These are phyloP conservation scores for Diaporthe sp. DNA, from an alignment of 2,329 filamentous ascomycete genomes.

Conservation along the genomic window DNA sequence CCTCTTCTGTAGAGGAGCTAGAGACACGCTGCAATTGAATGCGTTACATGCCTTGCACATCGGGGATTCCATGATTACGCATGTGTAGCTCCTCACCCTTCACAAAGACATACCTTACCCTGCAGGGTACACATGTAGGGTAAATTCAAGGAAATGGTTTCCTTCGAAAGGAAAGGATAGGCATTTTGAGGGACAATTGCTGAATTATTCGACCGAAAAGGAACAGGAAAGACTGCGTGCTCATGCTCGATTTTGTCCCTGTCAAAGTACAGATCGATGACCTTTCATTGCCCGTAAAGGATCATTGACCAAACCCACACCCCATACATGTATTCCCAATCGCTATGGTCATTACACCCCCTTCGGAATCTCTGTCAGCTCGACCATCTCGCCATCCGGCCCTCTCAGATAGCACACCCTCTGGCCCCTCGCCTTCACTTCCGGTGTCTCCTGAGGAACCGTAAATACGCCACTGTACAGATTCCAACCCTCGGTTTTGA, in stretches of 20 bases:
- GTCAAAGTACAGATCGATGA: neutral
- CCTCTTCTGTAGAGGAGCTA: too few relatives aligned
- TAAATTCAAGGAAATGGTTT: too few relatives aligned
- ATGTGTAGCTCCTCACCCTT: too few relatives aligned
- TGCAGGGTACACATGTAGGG: too few relatives aligned
- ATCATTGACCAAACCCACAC: neutral
- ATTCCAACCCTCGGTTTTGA: constrained; percentile 16
- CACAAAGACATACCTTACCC: too few relatives aligned
- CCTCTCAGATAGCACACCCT: constrained; percentile 21
- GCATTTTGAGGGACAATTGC: too few relatives aligned
- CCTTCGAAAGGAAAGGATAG: too few relatives aligned
- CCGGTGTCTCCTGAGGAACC: neutral
- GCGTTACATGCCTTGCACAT: too few relatives aligned
- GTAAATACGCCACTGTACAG: constrained; percentile 15
- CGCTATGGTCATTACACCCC: neutral
- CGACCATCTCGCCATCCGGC: constrained; percentile 23
- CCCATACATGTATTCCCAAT: too few relatives aligned
- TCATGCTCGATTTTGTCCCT: too few relatives aligned
- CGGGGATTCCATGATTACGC: rapidly evolving
- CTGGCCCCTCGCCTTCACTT: neutral
- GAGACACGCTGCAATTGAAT: too few relatives aligned
- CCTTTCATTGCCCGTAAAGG: neutral
- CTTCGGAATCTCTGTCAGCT: constrained; percentile 18
- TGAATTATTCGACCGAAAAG: too few relatives aligned
- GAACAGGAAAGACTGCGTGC: neutral